Base-by-base conservation (phyloP, 345 rosid genomes). In the Ailanthus altissimus region DNA sequence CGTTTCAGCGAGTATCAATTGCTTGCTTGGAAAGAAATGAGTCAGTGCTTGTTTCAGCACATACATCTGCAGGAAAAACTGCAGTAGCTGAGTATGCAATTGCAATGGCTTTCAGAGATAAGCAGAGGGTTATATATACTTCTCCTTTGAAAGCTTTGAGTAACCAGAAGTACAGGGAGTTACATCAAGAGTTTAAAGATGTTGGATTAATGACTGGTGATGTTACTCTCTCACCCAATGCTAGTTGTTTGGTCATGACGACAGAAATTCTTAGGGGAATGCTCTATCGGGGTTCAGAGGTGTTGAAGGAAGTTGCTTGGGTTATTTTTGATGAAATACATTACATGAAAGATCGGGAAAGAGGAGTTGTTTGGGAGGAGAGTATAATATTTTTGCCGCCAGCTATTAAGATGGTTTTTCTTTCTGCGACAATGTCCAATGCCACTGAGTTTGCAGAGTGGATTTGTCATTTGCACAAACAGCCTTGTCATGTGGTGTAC, bases 281-380 rank as follows among this genome's bases (percentile, higher is more conserved):
- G 99, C 97, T 96, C 79, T 93, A 88, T 60, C 81, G 98, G 77
- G 99, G 99, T 3, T 92, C 98, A 1, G 97, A 96, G 83, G 93
- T 96, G 68, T 81, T 96, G 84, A 96, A 96, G 81, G 99, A 96
- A 86, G 99, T 96, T 82, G 90, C 98, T 2, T 96, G 99, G 99
- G 98, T 96, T 59, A 89, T 96, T 64, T 96, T 96, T 76, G 99
- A 96, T 81, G 99, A 96, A 82, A 96, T 96, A 63, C 99, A 96
- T 84, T 96, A 96, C 67, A 96, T 93, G 98, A 96, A 89, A 80
- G 99, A 96, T 82, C 89, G 98, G 66, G 99, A 96, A 83, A 86
- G 98, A 75, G 99, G 99, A 2, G 99, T 93, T 79, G 99, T 96
- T 67, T 96, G 99, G 99, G 98, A 96, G 74, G 99, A 93, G 89